Evolutionary conservation across 306 rosid species (phyloP).

Genomic region (Pyrus bretschneideri): DNA sequence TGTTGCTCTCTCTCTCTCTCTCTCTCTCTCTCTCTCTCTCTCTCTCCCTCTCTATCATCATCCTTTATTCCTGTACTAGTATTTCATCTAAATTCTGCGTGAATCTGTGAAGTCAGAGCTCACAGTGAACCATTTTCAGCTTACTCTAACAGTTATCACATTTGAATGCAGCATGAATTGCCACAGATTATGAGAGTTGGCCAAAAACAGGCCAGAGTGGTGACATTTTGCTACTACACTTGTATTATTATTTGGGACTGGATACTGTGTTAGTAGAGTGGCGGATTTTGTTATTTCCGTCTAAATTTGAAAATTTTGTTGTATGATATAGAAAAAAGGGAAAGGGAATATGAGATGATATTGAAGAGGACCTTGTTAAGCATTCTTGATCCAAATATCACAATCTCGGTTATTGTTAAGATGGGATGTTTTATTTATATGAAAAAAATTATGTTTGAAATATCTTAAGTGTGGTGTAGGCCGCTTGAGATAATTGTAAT

Average conservation of each 20-base stretch:
- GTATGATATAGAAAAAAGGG: slow-evolving; percentile 48
- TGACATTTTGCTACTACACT: neutral
- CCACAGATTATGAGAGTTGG: too few species aligned
- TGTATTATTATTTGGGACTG: neutral
- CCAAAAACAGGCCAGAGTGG: too few species aligned
- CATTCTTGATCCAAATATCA: slow-evolving; percentile 70
- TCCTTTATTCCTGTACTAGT: neutral
- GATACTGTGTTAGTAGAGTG: neutral
- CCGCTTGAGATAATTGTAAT: neutral
- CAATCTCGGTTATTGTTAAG: slow-evolving; percentile 67
- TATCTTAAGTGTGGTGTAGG: neutral
- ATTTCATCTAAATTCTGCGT: neutral
- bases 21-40: too few species aligned
- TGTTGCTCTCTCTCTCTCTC: neutral
- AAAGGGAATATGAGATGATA: slow-evolving; percentile 83
- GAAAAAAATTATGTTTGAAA: too few species aligned
- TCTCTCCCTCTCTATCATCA: neutral
- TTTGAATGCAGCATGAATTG: too few species aligned
- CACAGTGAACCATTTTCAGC: too few species aligned
- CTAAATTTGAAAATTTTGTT: neutral
- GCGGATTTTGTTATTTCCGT: neutral
- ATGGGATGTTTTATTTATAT: slow-evolving; percentile 13
- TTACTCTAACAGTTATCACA: too few species aligned
- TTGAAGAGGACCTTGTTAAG: slow-evolving; percentile 74
- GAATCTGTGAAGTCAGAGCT: too few species aligned